Conservation (phyloP, 495 filamentous ascomycete species). For the Acidiella bohemica region DNA sequence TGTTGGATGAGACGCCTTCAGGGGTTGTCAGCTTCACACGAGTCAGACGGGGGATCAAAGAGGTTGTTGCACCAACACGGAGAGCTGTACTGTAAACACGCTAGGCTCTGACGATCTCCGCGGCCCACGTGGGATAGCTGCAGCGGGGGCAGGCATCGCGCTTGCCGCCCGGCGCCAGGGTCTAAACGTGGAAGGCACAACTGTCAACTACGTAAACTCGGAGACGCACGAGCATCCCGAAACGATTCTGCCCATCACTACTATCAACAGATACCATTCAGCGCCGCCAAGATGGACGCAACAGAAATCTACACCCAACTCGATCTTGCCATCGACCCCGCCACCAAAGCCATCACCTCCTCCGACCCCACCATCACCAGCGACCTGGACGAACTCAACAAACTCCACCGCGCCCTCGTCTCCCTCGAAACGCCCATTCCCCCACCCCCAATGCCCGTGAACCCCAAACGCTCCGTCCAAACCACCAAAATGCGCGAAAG, state of each 20-base stretch:
- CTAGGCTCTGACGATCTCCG: too few relatives aligned
- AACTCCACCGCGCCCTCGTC: slow-evolving; percentile 27
- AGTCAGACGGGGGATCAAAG: too few relatives aligned
- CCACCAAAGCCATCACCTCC: slow-evolving; percentile 48
- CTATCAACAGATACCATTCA: background rate
- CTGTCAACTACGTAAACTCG: background rate
- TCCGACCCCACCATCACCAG: slow-evolving; percentile 20
- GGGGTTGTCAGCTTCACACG: too few relatives aligned
- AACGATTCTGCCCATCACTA: background rate
- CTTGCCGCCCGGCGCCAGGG: too few relatives aligned
- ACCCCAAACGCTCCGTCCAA: slow-evolving; percentile 67
- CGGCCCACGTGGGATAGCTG: too few relatives aligned
- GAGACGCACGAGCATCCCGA: background rate
- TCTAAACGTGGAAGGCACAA: too few relatives aligned
- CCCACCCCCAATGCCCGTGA: slow-evolving; percentile 69
- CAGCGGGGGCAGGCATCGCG: too few relatives aligned
- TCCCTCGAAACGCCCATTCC: slow-evolving; percentile 30
- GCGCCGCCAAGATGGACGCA: slow-evolving; percentile 9
- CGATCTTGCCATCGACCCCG: slow-evolving; percentile 65
- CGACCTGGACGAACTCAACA: slow-evolving; percentile 28
- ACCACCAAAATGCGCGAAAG: slow-evolving; percentile 70
- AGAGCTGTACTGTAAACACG: too few relatives aligned
- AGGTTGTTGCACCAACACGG: too few relatives aligned
- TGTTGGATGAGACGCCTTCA: too few relatives aligned
- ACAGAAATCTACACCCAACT: slow-evolving; percentile 67